Evolutionary conservation across 2,329 filamentous ascomycete genomes (phyloP), one percentile per base, ranked within the genome.

Genomic region (Claviceps sp.): DNA sequence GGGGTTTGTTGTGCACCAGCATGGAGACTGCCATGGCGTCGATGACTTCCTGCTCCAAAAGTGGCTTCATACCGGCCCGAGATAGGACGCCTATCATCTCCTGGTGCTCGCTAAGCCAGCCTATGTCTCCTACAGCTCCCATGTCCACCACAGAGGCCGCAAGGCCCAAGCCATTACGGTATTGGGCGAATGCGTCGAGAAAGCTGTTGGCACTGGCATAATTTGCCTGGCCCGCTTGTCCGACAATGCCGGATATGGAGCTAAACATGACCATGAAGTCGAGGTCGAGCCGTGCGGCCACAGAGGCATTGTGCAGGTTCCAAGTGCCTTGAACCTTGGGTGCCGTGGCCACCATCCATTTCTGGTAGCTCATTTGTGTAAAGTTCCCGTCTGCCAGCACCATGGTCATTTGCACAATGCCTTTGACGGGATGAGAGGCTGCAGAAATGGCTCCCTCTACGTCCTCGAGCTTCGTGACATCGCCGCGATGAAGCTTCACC

Each of bases 171-270:
- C 22, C 30, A n/a, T 52, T 45, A 3, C 50, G 43, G 50, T 66
- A 67, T 8, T 62, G 60, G 13, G 62, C 65, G 38, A 73, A 63
- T 5, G 64, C 60, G 43, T 70, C 64, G 51, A 69, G 58, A 57
- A 66, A 73, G n/a, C 62, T 61, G 55, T 72, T 71, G 7, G 59
- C 69, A 1, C 67, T 64, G 5, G 64, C 59, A 55, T 75, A 76
- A 57, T 70, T 73, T 48, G 64, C 62, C 54, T 73, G 71, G 0
- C 61, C 64, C 1, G 60, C 55, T 19, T 65, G 61, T 7, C 67
- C 70, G 3, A 68, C 54, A 14, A 67, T 56, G 14, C 63, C 65
- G 0, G 61, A 61, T 6, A 68, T 56, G 2, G 71, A 73, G 8
- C 59, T 62, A 43, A 64, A 59, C 22, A 68, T 54, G 22, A 65